Conservation (phyloP, 2,329 filamentous ascomycete genomes). For the Phialophora chinensis region DNA sequence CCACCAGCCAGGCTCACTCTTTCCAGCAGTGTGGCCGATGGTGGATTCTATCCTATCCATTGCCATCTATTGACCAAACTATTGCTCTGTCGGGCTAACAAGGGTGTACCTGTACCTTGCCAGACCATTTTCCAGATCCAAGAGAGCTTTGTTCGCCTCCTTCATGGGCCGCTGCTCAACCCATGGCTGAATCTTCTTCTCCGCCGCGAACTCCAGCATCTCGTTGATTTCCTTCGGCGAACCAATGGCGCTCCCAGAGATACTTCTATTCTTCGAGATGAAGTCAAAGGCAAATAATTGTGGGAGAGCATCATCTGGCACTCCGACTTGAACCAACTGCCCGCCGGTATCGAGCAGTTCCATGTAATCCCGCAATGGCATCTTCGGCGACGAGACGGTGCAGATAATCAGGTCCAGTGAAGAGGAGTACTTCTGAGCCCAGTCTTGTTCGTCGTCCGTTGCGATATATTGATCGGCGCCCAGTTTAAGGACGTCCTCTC, state of each 20-base stretch:
- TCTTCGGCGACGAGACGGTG: constrained; percentile 48
- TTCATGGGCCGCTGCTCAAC: constrained; percentile 50
- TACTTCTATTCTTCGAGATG: constrained; percentile 61
- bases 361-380: constrained; percentile 69
- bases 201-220: constrained; percentile 52
- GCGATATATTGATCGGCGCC: constrained; percentile 64
- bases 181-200: constrained; percentile 53
- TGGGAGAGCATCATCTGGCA: constrained; percentile 60
- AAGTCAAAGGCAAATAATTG: constrained; percentile 64
- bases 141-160: constrained; percentile 41
- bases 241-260: constrained; percentile 58
- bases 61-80: background rate
- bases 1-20: background rate
- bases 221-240: constrained; percentile 50
- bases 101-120: constrained; percentile 1
- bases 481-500: constrained; percentile 58
- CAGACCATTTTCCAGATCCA: background rate
- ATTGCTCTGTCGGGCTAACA: background rate
- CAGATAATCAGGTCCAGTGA: constrained; percentile 63
- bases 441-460: constrained; percentile 62
- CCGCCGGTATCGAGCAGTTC: constrained; percentile 64
- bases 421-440: constrained; percentile 56
- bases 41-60: background rate
- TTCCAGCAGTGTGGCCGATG: background rate
- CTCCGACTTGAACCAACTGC: constrained; percentile 69